Base-by-base conservation (phyloP, 163 green algal genomes). In the Scenedesmus sp. region DNA sequence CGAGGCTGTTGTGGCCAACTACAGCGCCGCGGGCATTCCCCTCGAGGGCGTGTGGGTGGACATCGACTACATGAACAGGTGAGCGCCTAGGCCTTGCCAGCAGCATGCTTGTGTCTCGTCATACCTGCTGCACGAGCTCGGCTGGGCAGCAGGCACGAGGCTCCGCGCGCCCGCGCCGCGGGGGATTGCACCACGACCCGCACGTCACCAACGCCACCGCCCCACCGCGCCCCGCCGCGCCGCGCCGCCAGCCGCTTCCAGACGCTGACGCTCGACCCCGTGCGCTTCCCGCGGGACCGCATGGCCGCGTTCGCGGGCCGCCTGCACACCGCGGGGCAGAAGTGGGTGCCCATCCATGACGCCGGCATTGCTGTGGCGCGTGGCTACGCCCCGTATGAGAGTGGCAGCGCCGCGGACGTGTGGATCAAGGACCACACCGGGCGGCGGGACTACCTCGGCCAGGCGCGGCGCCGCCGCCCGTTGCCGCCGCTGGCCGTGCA, bases 321-420 rank as follows among this genome's bases (percentile, higher is more conserved):
- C 50, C 28, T 39, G 58, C 44, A 20, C 33, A 29, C 10, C 14
- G 20, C 11, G 20, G 64, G 26, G 28, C 45, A 60, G 51, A 45
- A 31, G 6, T 77, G 50, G 69, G 51, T 48, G 69, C 57, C 69
- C 5, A 77, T 51, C 17, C 62, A 48, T 0, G 50, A 70, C 3
- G n/a, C 62, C 13, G 62, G 62, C 0, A 34, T 70, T 4, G 36
- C 45, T 50, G 65, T 18, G 6, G 50, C 64, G 22, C 20, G 24
- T 20, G 44, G 44, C 58, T 51, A 26, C 34, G 31, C 17, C 5
- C 10, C 22, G 4, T 28, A 45, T 22, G 29, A 60, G 24, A 24
- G 33, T 2, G 45, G 58, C 51, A 77, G 53, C 29, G 53, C 1
- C 29, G 1, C 18, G 3, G 22, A 66, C 11, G n/a, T 64, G 11